Evolutionary conservation across 1,139 yeast species (phyloP).

Genomic region (Geotrichum bryndzae): DNA sequence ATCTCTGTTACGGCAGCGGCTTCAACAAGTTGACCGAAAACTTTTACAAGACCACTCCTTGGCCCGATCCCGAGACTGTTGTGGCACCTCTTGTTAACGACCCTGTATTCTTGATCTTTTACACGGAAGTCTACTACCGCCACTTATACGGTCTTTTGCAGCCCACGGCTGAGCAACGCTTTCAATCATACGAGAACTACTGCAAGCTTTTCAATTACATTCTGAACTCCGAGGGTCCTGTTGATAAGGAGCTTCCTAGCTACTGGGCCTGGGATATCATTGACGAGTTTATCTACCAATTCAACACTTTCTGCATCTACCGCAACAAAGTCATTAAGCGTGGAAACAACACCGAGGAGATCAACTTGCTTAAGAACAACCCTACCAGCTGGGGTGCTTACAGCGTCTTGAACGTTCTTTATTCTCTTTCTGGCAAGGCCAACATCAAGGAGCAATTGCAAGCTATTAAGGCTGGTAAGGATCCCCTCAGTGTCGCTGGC

Average conservation of each 20-base stretch:
- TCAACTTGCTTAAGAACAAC: constrained; percentile 37
- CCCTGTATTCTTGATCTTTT: constrained; percentile 41
- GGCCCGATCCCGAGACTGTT: constrained; percentile 44
- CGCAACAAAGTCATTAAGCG: constrained; percentile 37
- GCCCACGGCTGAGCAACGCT: constrained; percentile 42
- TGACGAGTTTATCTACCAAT: constrained; percentile 48
- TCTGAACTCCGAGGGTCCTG: constrained; percentile 41
- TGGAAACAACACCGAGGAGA: constrained; percentile 34
- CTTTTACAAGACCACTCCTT: constrained; percentile 39
- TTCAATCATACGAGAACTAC: constrained; percentile 45
- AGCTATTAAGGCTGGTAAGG: constrained; percentile 35
- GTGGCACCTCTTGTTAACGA: constrained; percentile 43
- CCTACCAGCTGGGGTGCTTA: constrained; percentile 45
- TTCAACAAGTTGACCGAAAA: constrained; percentile 44
- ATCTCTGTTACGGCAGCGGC: constrained; percentile 41
- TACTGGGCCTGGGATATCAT: constrained; percentile 49
- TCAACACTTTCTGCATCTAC: constrained; percentile 42
- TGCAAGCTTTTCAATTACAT: constrained; percentile 44
- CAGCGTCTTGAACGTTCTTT: constrained; percentile 44
- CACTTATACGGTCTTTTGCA: constrained; percentile 42
- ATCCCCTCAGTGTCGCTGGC: constrained; percentile 39
- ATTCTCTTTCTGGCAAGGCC: constrained; percentile 43
- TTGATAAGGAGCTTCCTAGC: constrained; percentile 42
- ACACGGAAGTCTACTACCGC: constrained; percentile 46
- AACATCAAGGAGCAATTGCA: constrained; percentile 41